These are phyloP conservation scores for Laguncularia racemosa DNA, from an alignment of 345 rosid genomes.

Conservation along the genomic window DNA sequence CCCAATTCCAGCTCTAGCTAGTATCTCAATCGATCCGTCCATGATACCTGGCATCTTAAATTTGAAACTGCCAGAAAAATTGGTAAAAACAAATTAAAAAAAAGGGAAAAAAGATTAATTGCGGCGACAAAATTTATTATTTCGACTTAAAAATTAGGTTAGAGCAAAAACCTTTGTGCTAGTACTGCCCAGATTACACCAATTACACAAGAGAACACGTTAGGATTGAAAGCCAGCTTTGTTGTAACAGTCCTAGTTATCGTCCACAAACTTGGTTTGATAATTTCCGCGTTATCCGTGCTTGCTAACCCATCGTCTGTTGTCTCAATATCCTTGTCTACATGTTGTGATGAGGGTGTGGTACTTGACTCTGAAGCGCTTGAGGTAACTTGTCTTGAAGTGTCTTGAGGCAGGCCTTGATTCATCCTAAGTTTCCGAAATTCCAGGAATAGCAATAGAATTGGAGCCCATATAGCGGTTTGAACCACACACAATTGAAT, in stretches of 20 bases:
- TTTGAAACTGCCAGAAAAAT: slow-evolving; percentile 49
- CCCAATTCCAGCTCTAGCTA: slow-evolving; percentile 88
- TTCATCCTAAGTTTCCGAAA: slow-evolving; percentile 29
- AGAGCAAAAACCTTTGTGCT: slow-evolving; percentile 23
- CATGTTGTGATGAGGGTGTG: background rate
- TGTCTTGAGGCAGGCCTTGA: background rate
- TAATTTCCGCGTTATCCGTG: too few species aligned
- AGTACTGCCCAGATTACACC: slow-evolving; percentile 34
- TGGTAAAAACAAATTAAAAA: background rate
- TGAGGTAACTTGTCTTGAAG: background rate
- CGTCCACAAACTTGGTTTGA: slow-evolving; percentile 30
- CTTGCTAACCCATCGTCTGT: background rate
- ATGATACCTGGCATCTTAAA: slow-evolving; percentile 70
- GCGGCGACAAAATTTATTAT: too few species aligned
- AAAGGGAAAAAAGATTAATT: too few species aligned
- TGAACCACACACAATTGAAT: slow-evolving; percentile 67
- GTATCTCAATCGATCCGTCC: slow-evolving; percentile 61
- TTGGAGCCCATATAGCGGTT: slow-evolving; percentile 62
- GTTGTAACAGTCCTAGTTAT: slow-evolving; percentile 36
- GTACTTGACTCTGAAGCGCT: too few species aligned
- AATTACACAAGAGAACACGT: slow-evolving; percentile 29
- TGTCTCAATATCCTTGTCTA: slow-evolving; percentile 27
- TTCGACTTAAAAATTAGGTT: too few species aligned
- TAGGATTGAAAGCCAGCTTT: slow-evolving; percentile 35
- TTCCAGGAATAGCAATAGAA: slow-evolving; percentile 69